Evolutionary conservation across 2,329 filamentous ascomycete genomes (phyloP), one percentile per base, ranked within the genome.

Genomic region (Epichloe sp.): DNA sequence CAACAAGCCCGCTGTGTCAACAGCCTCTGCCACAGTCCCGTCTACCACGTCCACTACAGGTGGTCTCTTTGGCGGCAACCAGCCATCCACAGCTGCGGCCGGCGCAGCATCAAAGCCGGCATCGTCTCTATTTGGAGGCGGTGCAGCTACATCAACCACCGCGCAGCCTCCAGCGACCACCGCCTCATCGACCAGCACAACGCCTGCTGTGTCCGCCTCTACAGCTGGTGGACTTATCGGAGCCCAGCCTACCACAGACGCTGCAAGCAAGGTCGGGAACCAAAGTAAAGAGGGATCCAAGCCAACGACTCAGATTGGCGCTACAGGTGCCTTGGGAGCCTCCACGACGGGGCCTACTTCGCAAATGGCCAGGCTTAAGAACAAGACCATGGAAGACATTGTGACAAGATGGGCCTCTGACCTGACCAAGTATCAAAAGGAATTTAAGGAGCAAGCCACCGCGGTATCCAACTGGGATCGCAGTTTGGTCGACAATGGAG

Each of bases 331-430:
- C 31, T 70, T 91, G 47, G 82, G 80, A 17, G 80, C 83, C 31
- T 94, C 89, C 1, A 95, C 87, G 3, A 75, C 80, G 36, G 90
- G 90, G 0, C 88, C 90, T 1, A 74, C 83, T 3, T 91, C 93
- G 15, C 84, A 89, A 52, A 82, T 94, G 61, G 93, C 91, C 4
- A 85, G 93, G 31, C 75, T 98, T 38, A 95, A 95, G 74, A 95
- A 96, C 69, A 97, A 95, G 72, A 95, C 91, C 0, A 96, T 98
- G 86, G 93, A 98, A 63, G 93, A 98, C 65, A 96, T 98, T 56
- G 89, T 98, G 57, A 96, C 88, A 4, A 83, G 89, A 35, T 98
- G 93, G 93, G 93, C 93, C 2, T 88, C 89, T 0, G 93, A 97
- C 63, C 74, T 98, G 47, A 86, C 89, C 49, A 94, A 95, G 63